These are phyloP conservation scores for Angomonas deanei DNA, from an alignment of 208 protist genomes.

Conservation along the genomic window DNA sequence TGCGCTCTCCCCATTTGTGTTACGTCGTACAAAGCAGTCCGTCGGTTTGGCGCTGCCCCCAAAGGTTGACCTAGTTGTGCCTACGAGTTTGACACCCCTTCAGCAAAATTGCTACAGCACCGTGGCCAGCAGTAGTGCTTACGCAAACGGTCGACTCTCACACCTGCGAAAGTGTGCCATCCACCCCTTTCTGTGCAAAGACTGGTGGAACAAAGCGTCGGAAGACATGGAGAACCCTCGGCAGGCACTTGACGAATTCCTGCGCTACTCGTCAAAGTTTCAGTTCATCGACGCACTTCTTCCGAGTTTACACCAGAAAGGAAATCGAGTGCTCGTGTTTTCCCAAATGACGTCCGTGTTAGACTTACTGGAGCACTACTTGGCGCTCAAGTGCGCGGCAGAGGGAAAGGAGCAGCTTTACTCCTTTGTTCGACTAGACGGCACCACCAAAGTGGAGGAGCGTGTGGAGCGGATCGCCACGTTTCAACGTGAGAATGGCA, in stretches of 20 bases:
- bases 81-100: conserved; percentile 76
- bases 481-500: conserved; percentile 41
- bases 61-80: conserved; percentile 57
- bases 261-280: conserved; percentile 78
- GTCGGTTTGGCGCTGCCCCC: conserved; percentile 40
- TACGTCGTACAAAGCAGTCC: conserved; percentile 41
- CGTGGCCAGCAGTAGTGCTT: conserved; percentile 10
- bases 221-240: neutral
- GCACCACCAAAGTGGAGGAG: conserved; percentile 41
- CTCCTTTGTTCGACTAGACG: conserved; percentile 90
- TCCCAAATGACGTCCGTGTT: conserved; percentile 93
- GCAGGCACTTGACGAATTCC: conserved; percentile 16
- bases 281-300: conserved; percentile 92
- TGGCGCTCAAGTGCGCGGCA: conserved; percentile 20
- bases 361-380: conserved; percentile 92
- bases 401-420: neutral
- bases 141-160: conserved; percentile 22
- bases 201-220: conserved; percentile 10
- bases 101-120: conserved; percentile 87
- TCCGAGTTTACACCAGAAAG: conserved; percentile 52
- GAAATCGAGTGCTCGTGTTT: conserved; percentile 95
- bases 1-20: conserved; percentile 35
- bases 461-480: conserved; percentile 49
- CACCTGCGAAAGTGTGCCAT: conserved; percentile 46
- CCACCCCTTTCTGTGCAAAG: conserved; percentile 36